Conservation (phyloP, 2,329 filamentous ascomycete species). For the Trichoderma atrobrunneum region DNA sequence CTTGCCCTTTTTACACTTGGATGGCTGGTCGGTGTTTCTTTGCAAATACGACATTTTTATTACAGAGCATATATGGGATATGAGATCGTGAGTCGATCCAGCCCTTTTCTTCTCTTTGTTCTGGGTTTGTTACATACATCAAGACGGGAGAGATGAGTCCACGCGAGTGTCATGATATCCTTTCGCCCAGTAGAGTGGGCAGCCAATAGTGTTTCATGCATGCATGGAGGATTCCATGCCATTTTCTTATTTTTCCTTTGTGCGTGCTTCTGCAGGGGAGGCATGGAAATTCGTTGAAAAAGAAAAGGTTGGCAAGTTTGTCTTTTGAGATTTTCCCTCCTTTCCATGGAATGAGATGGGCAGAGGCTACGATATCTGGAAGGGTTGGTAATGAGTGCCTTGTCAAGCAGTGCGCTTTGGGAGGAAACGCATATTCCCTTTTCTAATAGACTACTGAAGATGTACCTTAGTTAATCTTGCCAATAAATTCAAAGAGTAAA, state of each 20-base stretch:
- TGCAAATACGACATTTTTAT: neutral
- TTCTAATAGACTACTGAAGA: neutral
- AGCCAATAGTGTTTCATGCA: neutral
- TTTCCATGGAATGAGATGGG: neutral
- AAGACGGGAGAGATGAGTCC: slow-evolving; percentile 4
- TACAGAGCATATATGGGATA: neutral
- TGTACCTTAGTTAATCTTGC: neutral
- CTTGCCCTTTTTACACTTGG: neutral
- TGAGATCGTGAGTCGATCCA: neutral
- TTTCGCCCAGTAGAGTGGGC: neutral
- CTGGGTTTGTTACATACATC: neutral
- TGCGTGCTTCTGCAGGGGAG: neutral
- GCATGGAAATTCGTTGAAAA: neutral
- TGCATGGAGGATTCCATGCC: slow-evolving; percentile 1
- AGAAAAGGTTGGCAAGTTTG: neutral
- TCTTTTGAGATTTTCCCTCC: neutral
- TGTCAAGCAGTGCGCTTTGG: neutral
- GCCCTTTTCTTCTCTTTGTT: neutral
- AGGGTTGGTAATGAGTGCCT: neutral
- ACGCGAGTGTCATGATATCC: slow-evolving; percentile 16
- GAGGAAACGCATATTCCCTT: neutral
- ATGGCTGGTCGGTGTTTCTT: neutral
- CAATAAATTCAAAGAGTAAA: neutral
- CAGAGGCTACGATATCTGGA: neutral
- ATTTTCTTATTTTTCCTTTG: neutral